A percentile compares a stretch with the other conserved stretches of the same genome.
Conservation (phyloP, 108 stramenopile species). For the Cafeteria roenbergensis region DNA sequence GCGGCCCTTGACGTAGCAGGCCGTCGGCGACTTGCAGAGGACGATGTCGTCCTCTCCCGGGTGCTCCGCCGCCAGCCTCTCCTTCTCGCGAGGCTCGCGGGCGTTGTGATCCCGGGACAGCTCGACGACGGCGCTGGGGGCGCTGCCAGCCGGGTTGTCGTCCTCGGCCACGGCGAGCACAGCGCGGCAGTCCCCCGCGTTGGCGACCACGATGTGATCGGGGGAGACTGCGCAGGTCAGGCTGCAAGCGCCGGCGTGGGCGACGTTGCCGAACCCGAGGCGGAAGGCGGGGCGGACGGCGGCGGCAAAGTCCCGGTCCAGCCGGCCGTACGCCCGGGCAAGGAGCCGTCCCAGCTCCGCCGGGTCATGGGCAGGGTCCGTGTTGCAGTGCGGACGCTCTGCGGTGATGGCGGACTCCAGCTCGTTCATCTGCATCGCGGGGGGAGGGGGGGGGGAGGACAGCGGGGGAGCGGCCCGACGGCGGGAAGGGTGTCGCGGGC, state of each 20-base stretch:
- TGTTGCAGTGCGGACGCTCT: neutral
- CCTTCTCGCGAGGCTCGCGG: slow-evolving; percentile 35
- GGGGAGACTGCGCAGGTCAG: slow-evolving; percentile 26
- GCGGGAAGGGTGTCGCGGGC: too few species aligned
- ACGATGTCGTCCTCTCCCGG: slow-evolving; percentile 47
- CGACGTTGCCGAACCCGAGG: slow-evolving; percentile 38
- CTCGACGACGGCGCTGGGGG: slow-evolving; percentile 15
- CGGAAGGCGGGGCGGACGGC: slow-evolving; percentile 36
- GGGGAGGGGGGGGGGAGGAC: too few species aligned
- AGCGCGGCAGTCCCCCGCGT: slow-evolving; percentile 23
- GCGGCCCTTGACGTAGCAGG: slow-evolving; percentile 50
- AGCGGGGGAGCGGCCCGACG: too few species aligned
- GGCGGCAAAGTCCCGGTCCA: slow-evolving; percentile 33
- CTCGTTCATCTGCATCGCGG: neutral
- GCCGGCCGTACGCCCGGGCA: slow-evolving; percentile 27
- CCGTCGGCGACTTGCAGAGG: slow-evolving; percentile 18
- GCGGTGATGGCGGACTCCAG: neutral
- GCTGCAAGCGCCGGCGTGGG: slow-evolving; percentile 41
- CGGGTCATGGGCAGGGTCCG: slow-evolving; percentile 5
- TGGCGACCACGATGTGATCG: slow-evolving; percentile 37
- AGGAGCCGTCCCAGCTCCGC: slow-evolving; percentile 17
- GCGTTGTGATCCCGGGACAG: slow-evolving; percentile 48
- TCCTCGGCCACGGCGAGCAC: slow-evolving; percentile 8
- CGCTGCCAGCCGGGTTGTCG: neutral
- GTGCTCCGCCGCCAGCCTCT: slow-evolving; percentile 26